Conservation (phyloP, 2,329 filamentous ascomycete species). For the Xylaria hypoxylon region DNA sequence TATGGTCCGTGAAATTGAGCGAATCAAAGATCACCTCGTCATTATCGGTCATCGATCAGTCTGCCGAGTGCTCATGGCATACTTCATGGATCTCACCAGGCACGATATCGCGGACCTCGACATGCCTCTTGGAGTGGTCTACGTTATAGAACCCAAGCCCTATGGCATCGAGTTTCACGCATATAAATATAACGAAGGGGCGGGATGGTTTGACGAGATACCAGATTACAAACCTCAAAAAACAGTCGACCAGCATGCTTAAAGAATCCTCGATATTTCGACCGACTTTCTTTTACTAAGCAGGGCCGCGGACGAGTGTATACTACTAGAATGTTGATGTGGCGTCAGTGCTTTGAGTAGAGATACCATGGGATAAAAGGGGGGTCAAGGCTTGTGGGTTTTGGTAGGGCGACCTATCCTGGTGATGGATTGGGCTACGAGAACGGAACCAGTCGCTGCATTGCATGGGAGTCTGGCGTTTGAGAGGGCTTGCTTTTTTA, state of each 20-base stretch:
- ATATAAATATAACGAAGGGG: constrained; percentile 85
- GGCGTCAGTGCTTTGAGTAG: constrained; percentile 32
- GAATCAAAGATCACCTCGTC: constrained; percentile 94
- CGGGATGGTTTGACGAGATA: constrained; percentile 84
- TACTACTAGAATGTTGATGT: constrained; percentile 31
- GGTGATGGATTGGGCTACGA: constrained; percentile 24
- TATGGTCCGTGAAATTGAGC: constrained; percentile 96
- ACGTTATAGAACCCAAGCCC: constrained; percentile 95
- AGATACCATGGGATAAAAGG: constrained; percentile 39
- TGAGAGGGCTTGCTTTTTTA: constrained; percentile 1
- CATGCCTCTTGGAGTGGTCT: constrained; percentile 92
- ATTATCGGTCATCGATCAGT: constrained; percentile 94
- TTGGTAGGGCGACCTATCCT: constrained; percentile 21
- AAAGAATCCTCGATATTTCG: constrained; percentile 20
- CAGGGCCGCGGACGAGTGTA: constrained; percentile 29
- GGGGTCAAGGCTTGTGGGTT: constrained; percentile 18
- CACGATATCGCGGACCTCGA: constrained; percentile 95
- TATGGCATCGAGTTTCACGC: constrained; percentile 98
- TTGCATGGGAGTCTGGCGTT: constrained; percentile 34
- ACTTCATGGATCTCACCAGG: constrained; percentile 92
- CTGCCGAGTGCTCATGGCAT: constrained; percentile 91
- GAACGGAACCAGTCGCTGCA: constrained; percentile 16
- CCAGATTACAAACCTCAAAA: constrained; percentile 83
- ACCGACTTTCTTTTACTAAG: constrained; percentile 11
- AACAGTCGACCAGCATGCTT: constrained; percentile 58